phyloP scores from a whole-genome alignment of 768 basidiomycete genomes.

The Panellus pusillus region DNA sequence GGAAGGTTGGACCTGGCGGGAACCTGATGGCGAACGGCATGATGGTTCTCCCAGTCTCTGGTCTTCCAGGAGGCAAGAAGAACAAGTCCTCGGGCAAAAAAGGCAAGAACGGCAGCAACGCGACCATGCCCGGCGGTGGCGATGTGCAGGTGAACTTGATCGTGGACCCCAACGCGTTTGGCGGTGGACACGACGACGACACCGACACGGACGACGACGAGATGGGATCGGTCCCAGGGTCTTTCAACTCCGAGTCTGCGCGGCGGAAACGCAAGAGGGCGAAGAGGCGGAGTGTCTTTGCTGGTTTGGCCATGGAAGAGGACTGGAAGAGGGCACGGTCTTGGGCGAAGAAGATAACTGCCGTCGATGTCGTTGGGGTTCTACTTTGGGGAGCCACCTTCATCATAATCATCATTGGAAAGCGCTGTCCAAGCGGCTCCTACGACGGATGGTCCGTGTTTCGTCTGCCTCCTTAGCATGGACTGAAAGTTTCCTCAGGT shows the following conservation, averaged over 20 bases:
- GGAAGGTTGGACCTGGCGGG: slow-evolving; percentile 25
- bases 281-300: slow-evolving; percentile 53
- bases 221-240: slow-evolving; percentile 36
- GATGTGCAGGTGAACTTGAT: slow-evolving; percentile 75
- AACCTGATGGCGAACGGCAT: slow-evolving; percentile 41
- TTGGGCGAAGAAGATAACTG: slow-evolving; percentile 51
- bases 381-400: slow-evolving; percentile 60
- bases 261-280: slow-evolving; percentile 36
- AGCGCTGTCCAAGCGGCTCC: slow-evolving; percentile 61
- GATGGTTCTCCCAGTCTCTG: slow-evolving; percentile 66
- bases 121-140: slow-evolving; percentile 35
- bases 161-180: slow-evolving; percentile 64
- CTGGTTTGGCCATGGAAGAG: slow-evolving; percentile 62
- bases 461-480: neutral
- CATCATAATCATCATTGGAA: slow-evolving; percentile 58
- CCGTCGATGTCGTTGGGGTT: slow-evolving; percentile 47
- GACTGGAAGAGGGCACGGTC: slow-evolving; percentile 59
- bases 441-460: slow-evolving; percentile 64
- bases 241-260: slow-evolving; percentile 29
- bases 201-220: slow-evolving; percentile 37
- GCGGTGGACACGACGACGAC: slow-evolving; percentile 37
- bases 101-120: slow-evolving; percentile 40
- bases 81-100: slow-evolving; percentile 42
- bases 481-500: slow-evolving; percentile 41
- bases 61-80: slow-evolving; percentile 45